Evolutionary conservation across 805 yeast genomes (phyloP), one percentile per base, ranked within the genome.

Genomic region (Nakazawaea populi): DNA sequence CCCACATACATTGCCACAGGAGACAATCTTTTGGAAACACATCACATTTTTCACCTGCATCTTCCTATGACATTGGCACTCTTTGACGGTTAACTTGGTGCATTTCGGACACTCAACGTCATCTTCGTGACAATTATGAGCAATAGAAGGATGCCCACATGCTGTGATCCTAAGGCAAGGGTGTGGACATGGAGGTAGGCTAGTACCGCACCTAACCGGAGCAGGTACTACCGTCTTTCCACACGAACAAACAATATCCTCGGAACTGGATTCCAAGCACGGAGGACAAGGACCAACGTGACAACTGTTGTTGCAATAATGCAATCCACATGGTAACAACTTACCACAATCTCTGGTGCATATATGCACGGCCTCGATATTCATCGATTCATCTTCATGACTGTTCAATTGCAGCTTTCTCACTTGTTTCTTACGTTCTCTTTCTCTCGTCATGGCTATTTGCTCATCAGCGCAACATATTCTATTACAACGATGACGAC

Each of bases 131-230:
- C 97, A 90, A 35, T 72, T 66, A 62, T 90, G 97, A 35, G 76
- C 73, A 62, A 82, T 85, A 24, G 76, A 79, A 7, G 72, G 65
- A 64, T 89, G 96, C 0, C 92, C 96, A 73, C 96, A 89, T 0
- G 64, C 56, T 35, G 67, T 64, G 1, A 70, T 71, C 46, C 88
- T 71, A 3, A 70, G 66, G 65, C 96, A 89, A 54, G 79, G 89
- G 53, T 78, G 75, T 28, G 70, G 72, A 67, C 96, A 89, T 9
- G 73, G 74, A 4, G 85, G 85, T 35, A 87, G 62, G 43, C 66
- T 72, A 0, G 88, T 79, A 11, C 96, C 96, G 69, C 96, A 89
- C 56, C 96, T 70, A 8, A 88, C 89, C 0, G 96, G 96, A 0
- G 96, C 96, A 24, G 74, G 76, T 5, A 89, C 73, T 3, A 86